A percentile compares a stretch with the other conserved stretches of the same genome.
Conservation (phyloP, 1,284 basidiomycete genomes). For the Psilocybe mexicana region DNA sequence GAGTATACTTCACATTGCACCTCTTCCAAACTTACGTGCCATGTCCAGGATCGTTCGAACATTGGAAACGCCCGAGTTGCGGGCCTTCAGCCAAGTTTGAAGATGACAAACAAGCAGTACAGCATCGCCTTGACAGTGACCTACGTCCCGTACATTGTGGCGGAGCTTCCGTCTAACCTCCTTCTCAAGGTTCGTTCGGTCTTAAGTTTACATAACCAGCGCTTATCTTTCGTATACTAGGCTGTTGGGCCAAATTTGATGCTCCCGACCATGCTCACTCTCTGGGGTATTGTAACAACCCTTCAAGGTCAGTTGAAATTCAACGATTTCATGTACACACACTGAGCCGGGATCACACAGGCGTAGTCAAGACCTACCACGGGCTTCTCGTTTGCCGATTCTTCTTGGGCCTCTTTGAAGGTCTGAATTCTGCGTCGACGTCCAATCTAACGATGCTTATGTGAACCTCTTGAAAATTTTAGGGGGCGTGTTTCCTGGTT, state of each 20-base stretch:
- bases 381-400: constrained; percentile 55
- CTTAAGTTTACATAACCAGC: neutral
- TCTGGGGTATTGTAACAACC: constrained; percentile 53
- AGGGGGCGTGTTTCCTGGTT: constrained; percentile 48
- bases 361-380: constrained; percentile 47
- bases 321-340: no score
- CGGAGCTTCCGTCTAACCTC: constrained; percentile 58
- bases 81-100: constrained; percentile 49
- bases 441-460: no score
- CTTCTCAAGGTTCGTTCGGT: constrained; percentile 23
- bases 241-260: constrained; percentile 48
- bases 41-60: constrained; percentile 32
- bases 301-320: constrained; percentile 43
- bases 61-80: constrained; percentile 56
- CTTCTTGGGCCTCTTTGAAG: constrained; percentile 59
- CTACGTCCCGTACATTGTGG: constrained; percentile 54
- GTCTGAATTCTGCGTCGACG: constrained; percentile 23
- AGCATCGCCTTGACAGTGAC: constrained; percentile 47
- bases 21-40: no score
- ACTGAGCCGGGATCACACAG: constrained; percentile 23
- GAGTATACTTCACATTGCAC: neutral
- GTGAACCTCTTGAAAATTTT: neutral
- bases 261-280: constrained; percentile 48
- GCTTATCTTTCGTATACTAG: neutral
- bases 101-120: constrained; percentile 46